phyloP scores from a whole-genome alignment of 2,329 filamentous ascomycete genomes.

The Aspergillus hortae region DNA sequence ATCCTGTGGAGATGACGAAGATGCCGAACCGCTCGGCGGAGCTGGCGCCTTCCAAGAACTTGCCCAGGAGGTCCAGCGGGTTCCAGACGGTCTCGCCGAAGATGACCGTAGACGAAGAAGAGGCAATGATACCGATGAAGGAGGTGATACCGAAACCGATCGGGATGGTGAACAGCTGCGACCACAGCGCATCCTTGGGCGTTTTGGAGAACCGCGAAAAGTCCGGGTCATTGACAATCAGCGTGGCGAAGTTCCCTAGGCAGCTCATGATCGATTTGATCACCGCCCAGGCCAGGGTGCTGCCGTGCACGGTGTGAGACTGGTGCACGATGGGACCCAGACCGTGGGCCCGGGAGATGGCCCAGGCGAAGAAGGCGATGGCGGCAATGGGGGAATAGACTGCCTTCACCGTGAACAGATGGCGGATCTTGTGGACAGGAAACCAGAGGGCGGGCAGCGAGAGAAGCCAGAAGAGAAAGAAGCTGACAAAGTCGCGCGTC shows the following conservation, averaged over 20 bases:
- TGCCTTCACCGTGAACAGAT: slow-evolving; percentile 87
- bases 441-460: slow-evolving; percentile 85
- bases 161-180: slow-evolving; percentile 73
- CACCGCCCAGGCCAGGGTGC: slow-evolving; percentile 73
- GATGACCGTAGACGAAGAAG: slow-evolving; percentile 62
- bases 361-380: slow-evolving; percentile 83
- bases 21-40: slow-evolving; percentile 69
- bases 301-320: slow-evolving; percentile 60
- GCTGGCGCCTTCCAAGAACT: slow-evolving; percentile 66
- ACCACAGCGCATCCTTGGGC: slow-evolving; percentile 73
- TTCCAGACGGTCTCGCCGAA: slow-evolving; percentile 69
- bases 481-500: slow-evolving; percentile 72
- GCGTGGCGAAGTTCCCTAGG: slow-evolving; percentile 85
- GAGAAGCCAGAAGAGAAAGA: slow-evolving; percentile 81
- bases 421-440: slow-evolving; percentile 81
- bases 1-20: slow-evolving; percentile 68
- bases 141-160: slow-evolving; percentile 72
- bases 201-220: slow-evolving; percentile 79
- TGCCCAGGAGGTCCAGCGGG: slow-evolving; percentile 63
- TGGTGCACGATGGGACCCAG: slow-evolving; percentile 79
- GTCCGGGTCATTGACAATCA: slow-evolving; percentile 77
- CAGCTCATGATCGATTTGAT: slow-evolving; percentile 83
- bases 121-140: slow-evolving; percentile 79
- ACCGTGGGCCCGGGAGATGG: slow-evolving; percentile 74
- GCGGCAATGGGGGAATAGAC: slow-evolving; percentile 80